Evolutionary conservation across 2,329 filamentous ascomycete species (phyloP), one percentile per base, ranked within the genome.

Genomic region (Penicillium italicum): DNA sequence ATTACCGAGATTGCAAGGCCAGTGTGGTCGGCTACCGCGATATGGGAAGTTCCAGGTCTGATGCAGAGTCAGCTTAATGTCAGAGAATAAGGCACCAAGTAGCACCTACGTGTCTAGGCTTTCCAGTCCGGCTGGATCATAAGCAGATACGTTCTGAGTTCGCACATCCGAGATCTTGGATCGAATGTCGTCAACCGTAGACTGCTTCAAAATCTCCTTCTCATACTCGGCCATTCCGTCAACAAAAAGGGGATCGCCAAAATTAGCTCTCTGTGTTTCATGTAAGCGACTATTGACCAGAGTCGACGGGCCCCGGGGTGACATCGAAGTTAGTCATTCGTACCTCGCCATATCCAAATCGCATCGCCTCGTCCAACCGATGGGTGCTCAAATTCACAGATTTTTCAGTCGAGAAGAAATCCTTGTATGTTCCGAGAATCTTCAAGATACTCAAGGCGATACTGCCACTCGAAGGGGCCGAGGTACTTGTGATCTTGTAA

Each of bases 221-320:
- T 97, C 86, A 62, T 88, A 87, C 8, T 76, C 71, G 9, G 79
- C 74, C 48, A 93, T 77, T 30, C 83, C 83, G 0, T 79, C 62
- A 4, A 95, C 83, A 69, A 88, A 96, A 1, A 76, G 78, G 0
- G 93, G 94, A 70, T 97, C 94, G 5, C 91, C 93, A 0, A 97
- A 82, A 28, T 86, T 80, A n/a, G 85, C 81, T 55, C 91, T 85
- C 64, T 88, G 78, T 4, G 2, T n/a, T 4, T 24, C 28, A 7
- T 16, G 14, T 71, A 49, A 66, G 61, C 38, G 18, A 28, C 18
- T 9, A 8, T 16, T 20, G 14, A 6, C 36, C 31, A 1, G 7
- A 45, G 5, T n/a, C 2, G 9, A 12, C 16, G 4, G n/a, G n/a
- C n/a, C n/a, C n/a, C n/a, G n/a, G n/a, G 12, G 16, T 14, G 5